Conservation (phyloP, 805 yeast species). For the Saccharomycopsis olivae region DNA sequence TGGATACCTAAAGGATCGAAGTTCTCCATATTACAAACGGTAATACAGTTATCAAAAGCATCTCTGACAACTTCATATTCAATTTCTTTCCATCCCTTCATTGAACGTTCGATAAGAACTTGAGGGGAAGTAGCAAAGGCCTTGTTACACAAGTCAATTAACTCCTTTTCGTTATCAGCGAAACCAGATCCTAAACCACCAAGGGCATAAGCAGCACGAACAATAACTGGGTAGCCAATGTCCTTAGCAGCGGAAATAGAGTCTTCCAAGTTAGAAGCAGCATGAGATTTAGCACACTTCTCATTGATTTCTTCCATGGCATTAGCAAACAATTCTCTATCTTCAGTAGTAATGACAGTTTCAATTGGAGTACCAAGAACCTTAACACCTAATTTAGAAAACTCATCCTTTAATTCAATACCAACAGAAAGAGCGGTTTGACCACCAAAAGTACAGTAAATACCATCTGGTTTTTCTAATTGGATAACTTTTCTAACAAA, state of each 20-base stretch:
- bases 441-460: slow-evolving; percentile 96
- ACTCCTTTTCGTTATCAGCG: slow-evolving; percentile 78
- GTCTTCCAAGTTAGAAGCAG: slow-evolving; percentile 72
- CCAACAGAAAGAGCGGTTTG: slow-evolving; percentile 97
- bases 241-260: slow-evolving; percentile 76
- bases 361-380: slow-evolving; percentile 96
- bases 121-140: slow-evolving; percentile 96
- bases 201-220: slow-evolving; percentile 93
- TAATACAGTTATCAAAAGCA: slow-evolving; percentile 92
- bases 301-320: slow-evolving; percentile 94
- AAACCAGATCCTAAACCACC: slow-evolving; percentile 99
- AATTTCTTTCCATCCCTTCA: slow-evolving; percentile 99
- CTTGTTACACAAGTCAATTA: slow-evolving; percentile 72
- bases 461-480: slow-evolving; percentile 94
- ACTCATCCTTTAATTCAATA: slow-evolving; percentile 90
- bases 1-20: slow-evolving; percentile 98
- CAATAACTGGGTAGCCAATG: slow-evolving; percentile 91
- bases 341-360: slow-evolving; percentile 95
- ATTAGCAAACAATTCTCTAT: slow-evolving; percentile 88
- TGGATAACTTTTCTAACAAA: slow-evolving; percentile 92
- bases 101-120: slow-evolving; percentile 86
- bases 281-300: slow-evolving; percentile 89
- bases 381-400: slow-evolving; percentile 81
- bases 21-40: slow-evolving; percentile 99
- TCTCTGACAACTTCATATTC: slow-evolving; percentile 99